Percentiles rank a stretch among this genome's conserved stretches.
These are phyloP conservation scores for Chaetomidium leptoderma DNA, from an alignment of 495 filamentous ascomycete species.

Conservation along the genomic window DNA sequence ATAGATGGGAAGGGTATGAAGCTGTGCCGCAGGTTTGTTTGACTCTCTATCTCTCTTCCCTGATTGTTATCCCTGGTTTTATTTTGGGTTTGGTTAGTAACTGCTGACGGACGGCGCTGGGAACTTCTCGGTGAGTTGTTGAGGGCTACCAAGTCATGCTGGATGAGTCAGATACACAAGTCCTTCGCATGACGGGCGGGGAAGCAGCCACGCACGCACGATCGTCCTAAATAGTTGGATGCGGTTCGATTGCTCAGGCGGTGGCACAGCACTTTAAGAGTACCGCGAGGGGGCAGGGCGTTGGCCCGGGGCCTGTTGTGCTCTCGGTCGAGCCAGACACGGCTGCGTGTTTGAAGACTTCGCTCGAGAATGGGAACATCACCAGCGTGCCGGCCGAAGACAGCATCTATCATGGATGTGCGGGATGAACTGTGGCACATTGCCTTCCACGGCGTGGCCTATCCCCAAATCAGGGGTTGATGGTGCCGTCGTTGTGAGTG, in stretches of 20 bases:
- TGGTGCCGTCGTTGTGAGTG: slow-evolving; percentile 53
- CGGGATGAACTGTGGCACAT: slow-evolving; percentile 64
- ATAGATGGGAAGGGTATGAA: slow-evolving; percentile 57
- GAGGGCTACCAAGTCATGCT: slow-evolving; percentile 70
- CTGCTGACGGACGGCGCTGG: not conserved
- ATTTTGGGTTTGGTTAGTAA: not conserved
- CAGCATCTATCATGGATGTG: slow-evolving; percentile 68
- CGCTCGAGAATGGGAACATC: slow-evolving; percentile 44
- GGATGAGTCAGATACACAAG: slow-evolving; percentile 55
- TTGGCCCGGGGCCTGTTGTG: slow-evolving; percentile 26
- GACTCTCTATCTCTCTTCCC: not conserved
- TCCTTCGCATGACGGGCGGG: slow-evolving; percentile 25
- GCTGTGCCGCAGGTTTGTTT: slow-evolving; percentile 49
- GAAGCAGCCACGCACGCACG: slow-evolving; percentile 37
- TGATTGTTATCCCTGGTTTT: not conserved
- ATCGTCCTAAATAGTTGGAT: slow-evolving; percentile 61
- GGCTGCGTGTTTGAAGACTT: slow-evolving; percentile 55
- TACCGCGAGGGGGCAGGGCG: slow-evolving; percentile 17
- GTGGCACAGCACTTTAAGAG: slow-evolving; percentile 57
- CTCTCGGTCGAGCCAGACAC: slow-evolving; percentile 61
- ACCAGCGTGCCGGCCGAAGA: slow-evolving; percentile 44
- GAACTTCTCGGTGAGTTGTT: slow-evolving; percentile 59
- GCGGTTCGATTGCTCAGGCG: slow-evolving; percentile 61
- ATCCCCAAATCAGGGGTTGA: slow-evolving; percentile 52
- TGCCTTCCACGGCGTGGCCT: slow-evolving; percentile 60